Evolutionary conservation across 768 basidiomycete species (phyloP), one percentile per base, ranked within the genome.

Genomic region (Pholiota molesta): DNA sequence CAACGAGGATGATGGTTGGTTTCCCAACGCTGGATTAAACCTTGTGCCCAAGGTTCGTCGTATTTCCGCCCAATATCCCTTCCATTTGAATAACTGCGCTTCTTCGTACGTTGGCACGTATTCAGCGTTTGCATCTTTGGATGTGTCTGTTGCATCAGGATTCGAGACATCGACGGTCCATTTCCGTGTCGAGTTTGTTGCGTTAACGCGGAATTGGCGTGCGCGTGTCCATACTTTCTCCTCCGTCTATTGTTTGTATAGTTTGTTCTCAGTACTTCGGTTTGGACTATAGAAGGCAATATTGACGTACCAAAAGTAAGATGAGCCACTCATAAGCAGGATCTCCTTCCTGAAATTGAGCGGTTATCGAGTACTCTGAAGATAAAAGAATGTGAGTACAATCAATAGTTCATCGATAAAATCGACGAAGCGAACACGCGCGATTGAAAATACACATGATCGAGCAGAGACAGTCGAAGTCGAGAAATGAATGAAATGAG

Each of bases 11-110:
- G 61, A 55, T 2, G 60, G 47, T 21, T 68, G 68, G 55, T 62
- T 56, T 11, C 61, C 63, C 47, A 52, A 45, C 19, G 40, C 52
- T 59, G 61, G 58, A 42, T 54, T 60, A 37, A 61, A 66, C 52
- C 55, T 63, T 9, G 53, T 54, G 19, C 58, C 57, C 28, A 64
- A 61, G 14, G 57, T 64, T 37, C 74, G 67, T 51, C 69, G 69
- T 23, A 80, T 74, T 64, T 81, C 75, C 23, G 77, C 66, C 79
- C 76, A 81, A 65, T 79, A 78, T 0, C 78, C 79, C 28, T 74
- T 75, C 79, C 79, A 82, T 29, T 75, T 68, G 64, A 82, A 82
- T 10, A 82, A 68, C 39, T 81, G 81, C 5, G 80, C 76, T 7
- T 64, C 63, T 23, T 74, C 70, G 57, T 77, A 80, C 0, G 73